Evolutionary conservation across 805 yeast genomes (phyloP), one percentile per base, ranked within the genome.

Genomic region (Novakomyces olei): DNA sequence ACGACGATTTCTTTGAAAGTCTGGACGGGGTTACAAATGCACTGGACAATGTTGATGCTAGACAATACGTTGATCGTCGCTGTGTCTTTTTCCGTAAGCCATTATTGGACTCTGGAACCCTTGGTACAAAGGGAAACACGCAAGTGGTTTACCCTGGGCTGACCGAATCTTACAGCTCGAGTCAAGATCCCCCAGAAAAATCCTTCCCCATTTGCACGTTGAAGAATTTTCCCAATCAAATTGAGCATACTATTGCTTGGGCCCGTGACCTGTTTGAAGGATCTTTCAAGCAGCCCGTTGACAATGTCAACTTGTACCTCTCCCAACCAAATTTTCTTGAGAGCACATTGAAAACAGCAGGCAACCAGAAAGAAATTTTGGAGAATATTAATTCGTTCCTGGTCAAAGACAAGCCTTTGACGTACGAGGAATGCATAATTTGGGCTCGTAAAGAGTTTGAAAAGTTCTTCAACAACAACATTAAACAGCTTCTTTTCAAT

Each of bases 161-260:
- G 49, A 88, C 99, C 2, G 99, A 88, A 57, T 77, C 92, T 4
- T 88, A 88, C 55, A 78, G 95, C 3, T 77, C 94, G 2, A 78
- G 93, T 8, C 91, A 80, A 52, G 99, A 88, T 56, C 98, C 99
- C 28, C 99, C 99, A 25, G 99, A 88, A 60, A 81, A 81, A 56
- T 72, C 93, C 3, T 83, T 88, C 48, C 99, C 99, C 20, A 64
- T 88, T 47, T 88, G 99, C 65, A 88, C 99, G 2, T 64, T 88
- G 50, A 72, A 96, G 57, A 78, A 93, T 3, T 88, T 88, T 73
- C 99, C 99, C 36, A 78, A 81, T 55, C 85, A 85, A 57, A 88
- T 88, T 46, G 99, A 88, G 51, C 99, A 88, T 50, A 88, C 99
- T 1, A 88, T 88, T 57, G 96, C 98, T 4, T 88, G 99, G 99